Evolutionary conservation across 768 basidiomycete species (phyloP), one percentile per base, ranked within the genome.

Genomic region (Suillus subalutaceus): DNA sequence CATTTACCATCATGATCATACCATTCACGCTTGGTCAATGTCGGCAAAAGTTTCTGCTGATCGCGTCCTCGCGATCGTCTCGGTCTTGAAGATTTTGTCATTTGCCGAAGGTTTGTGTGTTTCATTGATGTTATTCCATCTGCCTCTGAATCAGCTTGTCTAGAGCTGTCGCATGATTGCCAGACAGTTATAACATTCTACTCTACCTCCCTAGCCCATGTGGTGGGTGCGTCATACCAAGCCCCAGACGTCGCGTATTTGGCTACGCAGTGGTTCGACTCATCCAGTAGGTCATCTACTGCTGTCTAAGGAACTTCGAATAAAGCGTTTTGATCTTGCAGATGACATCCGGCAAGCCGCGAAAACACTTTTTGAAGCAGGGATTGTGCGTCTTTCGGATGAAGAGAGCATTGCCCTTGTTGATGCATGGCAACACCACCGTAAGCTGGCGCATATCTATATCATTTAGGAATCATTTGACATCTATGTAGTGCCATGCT

Each of bases 181-280:
- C 90, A 86, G 67, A 88, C 90, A 1, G 86, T 93, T 26, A 89
- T 92, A 67, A 84, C 90, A 0, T 97, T 93, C 74, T 97, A 95
- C 75, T 84, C 90, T 0, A 85, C 90, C 0, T 89, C 92, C 2
- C 80, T 98, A 37, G 82, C 85, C 1, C 79, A 85, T 20, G 79
- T 79, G 9, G 83, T 93, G 15, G 93, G 93, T 1, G 71, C 80
- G 0, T 72, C 75, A 3, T 96, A 89, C 71, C 82, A 86, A 62
- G 75, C 86, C 6, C 92, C 96, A 0, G 90, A 88, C 67, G 81
- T 97, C 6, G 83, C 88, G 2, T 89, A 86, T 70, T 82, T 97
- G 53, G 93, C 91, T 9, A 80, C 79, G 20, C 85, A 84, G 70
- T 97, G 95, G 90, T 86, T 96, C 41, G 87, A 90, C 71, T 81